phyloP scores from a whole-genome alignment of 345 rosid genomes.

The Zanthoxylum bungeanum region DNA sequence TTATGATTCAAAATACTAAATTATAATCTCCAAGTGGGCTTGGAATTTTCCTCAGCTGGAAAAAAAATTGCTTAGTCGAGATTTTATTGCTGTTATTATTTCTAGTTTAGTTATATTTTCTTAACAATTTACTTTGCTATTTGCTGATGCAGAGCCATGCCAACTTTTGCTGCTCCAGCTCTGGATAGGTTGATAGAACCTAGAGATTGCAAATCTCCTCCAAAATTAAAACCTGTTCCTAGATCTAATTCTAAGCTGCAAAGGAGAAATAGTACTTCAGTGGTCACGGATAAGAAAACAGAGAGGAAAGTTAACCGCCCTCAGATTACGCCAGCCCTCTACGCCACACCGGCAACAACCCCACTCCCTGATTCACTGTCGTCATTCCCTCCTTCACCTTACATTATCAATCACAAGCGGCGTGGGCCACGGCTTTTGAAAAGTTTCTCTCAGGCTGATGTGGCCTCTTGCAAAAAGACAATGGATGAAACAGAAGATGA shows the following conservation, averaged over 20 bases:
- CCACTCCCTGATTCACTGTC: slow-evolving; percentile 75
- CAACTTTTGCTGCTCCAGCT: slow-evolving; percentile 63
- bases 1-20: neutral
- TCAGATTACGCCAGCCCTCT: slow-evolving; percentile 66
- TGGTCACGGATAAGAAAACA: slow-evolving; percentile 22
- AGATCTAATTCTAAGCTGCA: slow-evolving; percentile 35
- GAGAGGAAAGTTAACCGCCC: slow-evolving; percentile 49
- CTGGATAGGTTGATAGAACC: slow-evolving; percentile 62
- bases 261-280: slow-evolving; percentile 35
- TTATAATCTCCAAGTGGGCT: neutral
- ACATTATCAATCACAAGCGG: slow-evolving; percentile 75
- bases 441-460: slow-evolving; percentile 48
- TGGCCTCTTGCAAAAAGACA: slow-evolving; percentile 22
- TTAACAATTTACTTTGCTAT: neutral
- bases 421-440: slow-evolving; percentile 64
- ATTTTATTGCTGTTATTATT: neutral
- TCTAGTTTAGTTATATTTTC: neutral
- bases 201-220: slow-evolving; percentile 44
- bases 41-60: neutral
- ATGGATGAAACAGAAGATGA: slow-evolving; percentile 30
- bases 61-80: neutral
- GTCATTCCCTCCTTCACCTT: slow-evolving; percentile 80
- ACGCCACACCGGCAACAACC: slow-evolving; percentile 66
- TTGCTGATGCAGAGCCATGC: slow-evolving; percentile 65
- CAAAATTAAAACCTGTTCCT: slow-evolving; percentile 33